A percentile compares a stretch with the other conserved stretches of the same genome.
Evolutionary conservation across 2,329 filamentous ascomycete species (phyloP).

Genomic region (Plectosphaerella sp.): DNA sequence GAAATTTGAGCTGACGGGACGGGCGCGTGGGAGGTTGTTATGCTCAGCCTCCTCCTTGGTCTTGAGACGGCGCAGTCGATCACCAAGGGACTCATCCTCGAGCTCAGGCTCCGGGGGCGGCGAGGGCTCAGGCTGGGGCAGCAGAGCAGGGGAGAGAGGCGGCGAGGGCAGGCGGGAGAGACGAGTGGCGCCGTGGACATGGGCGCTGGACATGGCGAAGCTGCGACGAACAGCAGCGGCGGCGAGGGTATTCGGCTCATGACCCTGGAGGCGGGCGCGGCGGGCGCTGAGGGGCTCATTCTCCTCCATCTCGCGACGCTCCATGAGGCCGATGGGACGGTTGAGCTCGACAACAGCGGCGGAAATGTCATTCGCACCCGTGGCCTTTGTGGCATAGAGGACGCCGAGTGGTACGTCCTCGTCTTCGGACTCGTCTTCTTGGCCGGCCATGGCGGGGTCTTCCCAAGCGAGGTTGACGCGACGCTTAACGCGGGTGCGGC

Average conservation of each 20-base stretch:
- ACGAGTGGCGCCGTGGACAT: constrained; percentile 17
- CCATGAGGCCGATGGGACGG: constrained; percentile 69
- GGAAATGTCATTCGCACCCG: constrained; percentile 39
- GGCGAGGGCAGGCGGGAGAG: constrained; percentile 17
- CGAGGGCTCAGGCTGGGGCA: constrained; percentile 22
- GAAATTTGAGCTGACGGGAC: constrained; percentile 62
- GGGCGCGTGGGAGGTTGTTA: constrained; percentile 43
- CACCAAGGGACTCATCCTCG: constrained; percentile 63
- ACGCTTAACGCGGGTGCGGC: constrained; percentile 66
- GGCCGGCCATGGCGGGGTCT: constrained; percentile 48
- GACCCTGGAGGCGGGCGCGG: constrained; percentile 68
- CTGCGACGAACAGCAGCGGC: constrained; percentile 31
- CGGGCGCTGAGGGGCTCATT: constrained; percentile 82
- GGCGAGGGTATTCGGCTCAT: constrained; percentile 34
- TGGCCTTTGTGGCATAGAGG: constrained; percentile 61
- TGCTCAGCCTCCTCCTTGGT: constrained; percentile 44
- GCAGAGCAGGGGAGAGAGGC: constrained; percentile 16
- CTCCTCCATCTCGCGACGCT: constrained; percentile 81
- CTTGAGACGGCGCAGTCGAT: constrained; percentile 61
- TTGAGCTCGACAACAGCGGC: constrained; percentile 51
- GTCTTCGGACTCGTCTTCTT: constrained; percentile 53
- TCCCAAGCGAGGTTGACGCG: constrained; percentile 92
- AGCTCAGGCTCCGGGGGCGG: constrained; percentile 29
- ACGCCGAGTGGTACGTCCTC: constrained; percentile 87
- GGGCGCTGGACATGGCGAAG: constrained; percentile 29